Conservation (phyloP, 2,329 filamentous ascomycete genomes). For the Cladosporium velox region DNA sequence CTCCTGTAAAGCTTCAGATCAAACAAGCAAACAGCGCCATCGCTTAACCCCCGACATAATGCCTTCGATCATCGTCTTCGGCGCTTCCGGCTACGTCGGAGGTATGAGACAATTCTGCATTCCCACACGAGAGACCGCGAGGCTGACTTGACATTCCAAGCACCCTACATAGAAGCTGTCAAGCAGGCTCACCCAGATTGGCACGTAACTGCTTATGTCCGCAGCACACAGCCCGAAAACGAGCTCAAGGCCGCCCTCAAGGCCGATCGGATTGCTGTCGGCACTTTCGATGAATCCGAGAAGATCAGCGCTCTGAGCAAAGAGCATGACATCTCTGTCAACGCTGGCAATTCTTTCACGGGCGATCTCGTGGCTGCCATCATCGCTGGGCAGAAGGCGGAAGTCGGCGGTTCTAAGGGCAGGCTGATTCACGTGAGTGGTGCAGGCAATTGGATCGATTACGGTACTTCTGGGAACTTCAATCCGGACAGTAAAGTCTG, state of each 20-base stretch:
- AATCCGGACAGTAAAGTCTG: slow-evolving; percentile 17
- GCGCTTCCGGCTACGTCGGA: slow-evolving; percentile 2
- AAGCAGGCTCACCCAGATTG: slow-evolving; percentile 15
- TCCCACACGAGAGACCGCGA: neutral
- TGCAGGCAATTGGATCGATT: slow-evolving; percentile 18
- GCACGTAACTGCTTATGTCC: slow-evolving; percentile 6
- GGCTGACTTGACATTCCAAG: neutral
- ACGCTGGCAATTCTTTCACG: slow-evolving; percentile 15
- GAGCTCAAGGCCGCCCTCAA: slow-evolving; percentile 6
- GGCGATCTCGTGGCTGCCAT: slow-evolving; percentile 12
- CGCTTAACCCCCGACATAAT: neutral
- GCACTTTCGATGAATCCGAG: slow-evolving; percentile 4
- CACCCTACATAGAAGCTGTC: slow-evolving; percentile 12
- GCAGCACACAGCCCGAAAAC: slow-evolving; percentile 9
- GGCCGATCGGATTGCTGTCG: slow-evolving; percentile 5
- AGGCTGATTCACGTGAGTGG: slow-evolving; percentile 15
- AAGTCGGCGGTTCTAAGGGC: neutral
- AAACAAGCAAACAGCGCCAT: neutral
- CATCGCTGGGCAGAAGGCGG: slow-evolving; percentile 11
- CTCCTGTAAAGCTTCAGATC: neutral
- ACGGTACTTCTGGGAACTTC: slow-evolving; percentile 18
- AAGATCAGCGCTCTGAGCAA: slow-evolving; percentile 15
- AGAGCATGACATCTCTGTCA: slow-evolving; percentile 16
- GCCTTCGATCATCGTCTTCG: slow-evolving; percentile 1
- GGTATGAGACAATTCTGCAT: neutral